Conservation (phyloP, 495 filamentous ascomycete genomes). For the Barbatosphaeria neglecta region DNA sequence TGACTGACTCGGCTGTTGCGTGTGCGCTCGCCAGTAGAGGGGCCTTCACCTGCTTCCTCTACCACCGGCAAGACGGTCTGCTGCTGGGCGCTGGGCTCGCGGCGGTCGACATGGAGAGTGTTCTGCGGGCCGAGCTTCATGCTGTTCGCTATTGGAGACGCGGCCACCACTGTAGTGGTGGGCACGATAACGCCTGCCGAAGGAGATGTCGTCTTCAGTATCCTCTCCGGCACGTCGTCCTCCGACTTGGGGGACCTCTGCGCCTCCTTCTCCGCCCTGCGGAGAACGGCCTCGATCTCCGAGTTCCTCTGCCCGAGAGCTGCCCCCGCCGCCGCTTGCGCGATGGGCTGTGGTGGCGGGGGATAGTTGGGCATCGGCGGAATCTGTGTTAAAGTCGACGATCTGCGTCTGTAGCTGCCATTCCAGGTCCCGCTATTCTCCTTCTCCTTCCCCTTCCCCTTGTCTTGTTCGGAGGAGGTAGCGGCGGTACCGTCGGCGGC, state of each 20-base stretch:
- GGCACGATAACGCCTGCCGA: background rate
- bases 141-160: constrained; percentile 31
- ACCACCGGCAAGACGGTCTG: constrained; percentile 78
- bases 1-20: constrained; percentile 19
- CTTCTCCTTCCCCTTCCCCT: constrained; percentile 11
- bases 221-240: constrained; percentile 34
- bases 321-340: too few species aligned
- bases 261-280: constrained; percentile 21
- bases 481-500: constrained; percentile 25
- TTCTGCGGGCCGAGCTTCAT: constrained; percentile 36
- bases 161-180: constrained; percentile 26
- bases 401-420: constrained; percentile 8
- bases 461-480: background rate
- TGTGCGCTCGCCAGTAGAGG: constrained; percentile 48
- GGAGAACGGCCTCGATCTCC: constrained; percentile 20
- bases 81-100: constrained; percentile 40
- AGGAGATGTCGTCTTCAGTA: constrained; percentile 29
- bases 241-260: constrained; percentile 24
- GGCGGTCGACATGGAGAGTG: constrained; percentile 31
- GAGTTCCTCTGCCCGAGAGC: constrained; percentile 30
- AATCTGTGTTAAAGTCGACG: constrained; percentile 8
- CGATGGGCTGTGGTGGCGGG: constrained; percentile 31
- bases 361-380: constrained; percentile 33
- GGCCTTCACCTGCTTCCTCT: constrained; percentile 77
- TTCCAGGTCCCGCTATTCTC: constrained; percentile 16